Conservation (phyloP, 2,329 filamentous ascomycete species). For the Alternaria rosae region DNA sequence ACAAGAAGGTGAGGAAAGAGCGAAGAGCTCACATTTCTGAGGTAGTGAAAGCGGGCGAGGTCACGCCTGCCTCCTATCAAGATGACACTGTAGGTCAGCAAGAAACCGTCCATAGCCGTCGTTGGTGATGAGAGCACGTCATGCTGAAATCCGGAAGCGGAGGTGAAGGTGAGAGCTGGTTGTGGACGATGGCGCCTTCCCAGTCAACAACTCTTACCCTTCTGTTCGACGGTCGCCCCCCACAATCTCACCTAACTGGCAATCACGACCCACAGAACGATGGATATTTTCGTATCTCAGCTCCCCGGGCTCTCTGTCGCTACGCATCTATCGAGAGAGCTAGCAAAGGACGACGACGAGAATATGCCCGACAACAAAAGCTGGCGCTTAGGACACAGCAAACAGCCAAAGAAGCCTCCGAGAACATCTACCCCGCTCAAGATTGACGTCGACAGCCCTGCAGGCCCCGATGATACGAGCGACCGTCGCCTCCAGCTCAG, state of each 20-base stretch:
- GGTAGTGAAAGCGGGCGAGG: neutral
- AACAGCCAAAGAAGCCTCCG: conserved; percentile 24
- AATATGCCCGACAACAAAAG: conserved; percentile 30
- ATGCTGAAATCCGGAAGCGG: neutral
- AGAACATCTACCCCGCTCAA: conserved; percentile 21
- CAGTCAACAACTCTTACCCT: neutral
- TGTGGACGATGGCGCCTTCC: neutral
- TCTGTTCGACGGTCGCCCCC: neutral
- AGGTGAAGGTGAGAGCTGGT: conserved; percentile 6
- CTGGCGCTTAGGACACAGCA: conserved; percentile 34
- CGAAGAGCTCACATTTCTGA: neutral
- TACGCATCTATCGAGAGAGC: conserved; percentile 6
- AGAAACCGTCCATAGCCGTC: neutral
- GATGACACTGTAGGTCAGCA: neutral
- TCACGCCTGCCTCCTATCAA: neutral
- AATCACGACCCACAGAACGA: conserved; percentile 1
- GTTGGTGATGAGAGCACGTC: neutral
- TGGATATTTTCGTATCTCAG: conserved; percentile 14
- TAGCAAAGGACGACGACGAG: conserved; percentile 4
- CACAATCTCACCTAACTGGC: neutral
- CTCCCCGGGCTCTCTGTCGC: conserved; percentile 10
- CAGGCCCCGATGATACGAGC: conserved; percentile 17
- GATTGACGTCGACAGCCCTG: conserved; percentile 7
- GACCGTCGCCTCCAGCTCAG: conserved; percentile 25
- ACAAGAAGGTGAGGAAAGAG: neutral